Evolutionary conservation across 2,329 filamentous ascomycete species (phyloP).

Genomic region (Aspergillus sp.): DNA sequence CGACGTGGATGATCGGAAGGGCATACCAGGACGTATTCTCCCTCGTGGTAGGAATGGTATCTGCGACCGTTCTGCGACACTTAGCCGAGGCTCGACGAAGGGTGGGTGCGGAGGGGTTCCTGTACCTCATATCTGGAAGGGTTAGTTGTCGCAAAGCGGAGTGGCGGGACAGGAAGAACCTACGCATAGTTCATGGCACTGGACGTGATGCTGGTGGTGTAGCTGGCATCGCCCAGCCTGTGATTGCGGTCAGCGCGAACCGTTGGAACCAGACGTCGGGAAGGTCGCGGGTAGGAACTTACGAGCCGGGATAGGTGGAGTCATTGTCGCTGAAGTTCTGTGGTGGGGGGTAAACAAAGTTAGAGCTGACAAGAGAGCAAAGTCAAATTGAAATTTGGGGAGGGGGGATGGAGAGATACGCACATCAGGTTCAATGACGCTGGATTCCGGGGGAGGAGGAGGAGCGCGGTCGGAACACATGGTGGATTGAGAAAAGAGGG

Average conservation of each 20-base stretch:
- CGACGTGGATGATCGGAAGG: background rate
- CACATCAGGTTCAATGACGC: background rate
- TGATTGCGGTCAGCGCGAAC: conserved; percentile 13
- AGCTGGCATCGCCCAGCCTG: conserved; percentile 30
- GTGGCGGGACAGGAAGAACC: conserved; percentile 8
- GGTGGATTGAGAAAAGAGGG: background rate
- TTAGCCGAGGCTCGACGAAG: background rate
- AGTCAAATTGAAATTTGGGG: background rate
- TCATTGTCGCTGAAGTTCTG: conserved; percentile 29
- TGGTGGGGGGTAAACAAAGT: too few species aligned
- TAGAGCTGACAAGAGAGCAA: background rate
- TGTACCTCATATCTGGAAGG: conserved; percentile 34
- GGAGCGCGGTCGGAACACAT: conserved; percentile 1
- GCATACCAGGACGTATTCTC: conserved; percentile 33
- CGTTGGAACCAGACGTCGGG: background rate
- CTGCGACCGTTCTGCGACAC: conserved; percentile 32
- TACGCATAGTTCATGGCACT: conserved; percentile 36
- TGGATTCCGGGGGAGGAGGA: background rate
- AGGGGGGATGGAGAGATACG: background rate
- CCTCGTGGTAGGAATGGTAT: conserved; percentile 36
- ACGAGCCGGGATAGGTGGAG: conserved; percentile 32
- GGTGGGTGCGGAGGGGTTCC: background rate
- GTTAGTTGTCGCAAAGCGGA: conserved; percentile 12
- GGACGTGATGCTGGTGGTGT: conserved; percentile 35
- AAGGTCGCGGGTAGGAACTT: conserved; percentile 15